phyloP scores from a whole-genome alignment of 768 basidiomycete species.

The Pleurotus cornucopiae region DNA sequence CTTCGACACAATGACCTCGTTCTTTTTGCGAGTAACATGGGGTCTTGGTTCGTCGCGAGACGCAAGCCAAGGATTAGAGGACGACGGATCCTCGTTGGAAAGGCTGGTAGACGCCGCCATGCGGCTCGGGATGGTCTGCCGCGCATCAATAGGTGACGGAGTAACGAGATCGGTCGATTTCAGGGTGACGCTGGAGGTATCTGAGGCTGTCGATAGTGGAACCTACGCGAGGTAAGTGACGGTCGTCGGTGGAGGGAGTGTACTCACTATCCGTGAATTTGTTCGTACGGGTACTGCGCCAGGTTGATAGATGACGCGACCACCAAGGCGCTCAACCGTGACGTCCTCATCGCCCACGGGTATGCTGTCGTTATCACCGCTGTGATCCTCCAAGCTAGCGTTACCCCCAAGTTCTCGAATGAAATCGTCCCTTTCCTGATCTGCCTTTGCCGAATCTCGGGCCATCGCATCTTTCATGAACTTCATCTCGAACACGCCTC shows the following conservation, averaged over 20 bases:
- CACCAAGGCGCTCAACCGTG: conserved; percentile 56
- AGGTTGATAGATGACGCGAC: conserved; percentile 62
- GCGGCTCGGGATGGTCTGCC: conserved; percentile 5
- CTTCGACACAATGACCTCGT: conserved; percentile 69
- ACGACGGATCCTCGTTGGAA: not conserved
- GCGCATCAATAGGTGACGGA: conserved; percentile 30
- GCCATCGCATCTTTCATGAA: conserved; percentile 95
- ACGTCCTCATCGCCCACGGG: conserved; percentile 24
- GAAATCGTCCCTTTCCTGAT: conserved; percentile 69
- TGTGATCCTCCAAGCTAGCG: conserved; percentile 21
- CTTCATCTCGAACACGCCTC: conserved; percentile 91
- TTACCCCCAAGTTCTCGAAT: conserved; percentile 57
- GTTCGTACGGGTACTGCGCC: conserved; percentile 22
- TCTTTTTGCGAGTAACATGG: conserved; percentile 58
- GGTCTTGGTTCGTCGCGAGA: conserved; percentile 39
- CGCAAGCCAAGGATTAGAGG: no score
- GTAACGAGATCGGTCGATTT: conserved; percentile 52
- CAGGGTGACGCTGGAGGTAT: conserved; percentile 67
- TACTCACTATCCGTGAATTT: conserved; percentile 14
- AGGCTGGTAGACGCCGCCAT: conserved; percentile 10
- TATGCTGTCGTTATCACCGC: conserved; percentile 24
- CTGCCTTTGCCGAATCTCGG: conserved; percentile 52
- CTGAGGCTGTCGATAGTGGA: conserved; percentile 23
- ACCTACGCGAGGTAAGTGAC: not conserved
- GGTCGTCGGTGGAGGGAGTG: conserved; percentile 10